Evolutionary conservation across 768 basidiomycete species (phyloP).

Genomic region (Russula olivacea): DNA sequence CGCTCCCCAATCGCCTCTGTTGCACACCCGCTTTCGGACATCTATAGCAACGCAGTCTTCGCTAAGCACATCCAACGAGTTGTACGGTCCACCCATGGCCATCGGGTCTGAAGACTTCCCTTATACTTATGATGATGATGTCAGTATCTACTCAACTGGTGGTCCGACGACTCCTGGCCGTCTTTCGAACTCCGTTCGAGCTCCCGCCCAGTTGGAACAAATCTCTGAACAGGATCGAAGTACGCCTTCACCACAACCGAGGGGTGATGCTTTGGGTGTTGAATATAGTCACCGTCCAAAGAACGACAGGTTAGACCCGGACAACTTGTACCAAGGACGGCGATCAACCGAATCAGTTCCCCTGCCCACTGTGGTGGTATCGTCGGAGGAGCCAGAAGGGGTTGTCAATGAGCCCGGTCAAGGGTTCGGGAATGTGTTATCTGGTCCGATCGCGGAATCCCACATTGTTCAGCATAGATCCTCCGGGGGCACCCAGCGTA

Average conservation of each 20-base stretch:
- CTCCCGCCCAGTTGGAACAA: not conserved
- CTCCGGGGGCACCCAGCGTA: constrained; percentile 35
- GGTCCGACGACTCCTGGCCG: constrained; percentile 34
- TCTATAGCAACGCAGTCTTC: constrained; percentile 37
- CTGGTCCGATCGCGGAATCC: constrained; percentile 27
- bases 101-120: constrained; percentile 17
- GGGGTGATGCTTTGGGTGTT: not conserved
- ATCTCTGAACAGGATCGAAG: not conserved
- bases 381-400: constrained; percentile 34
- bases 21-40: constrained; percentile 44
- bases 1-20: constrained; percentile 41
- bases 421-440: constrained; percentile 14
- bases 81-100: constrained; percentile 17
- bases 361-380: constrained; percentile 52
- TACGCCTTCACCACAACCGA: not conserved
- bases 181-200: not conserved
- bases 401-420: not conserved
- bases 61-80: constrained; percentile 24
- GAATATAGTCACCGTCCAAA: not conserved
- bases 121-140: constrained; percentile 33
- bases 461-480: constrained; percentile 35
- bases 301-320: constrained; percentile 21
- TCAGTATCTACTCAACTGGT: constrained; percentile 41
- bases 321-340: constrained; percentile 19
- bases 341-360: constrained; percentile 21